phyloP scores from a whole-genome alignment of 2,329 filamentous ascomycete genomes.

The Trichoderma breve region DNA sequence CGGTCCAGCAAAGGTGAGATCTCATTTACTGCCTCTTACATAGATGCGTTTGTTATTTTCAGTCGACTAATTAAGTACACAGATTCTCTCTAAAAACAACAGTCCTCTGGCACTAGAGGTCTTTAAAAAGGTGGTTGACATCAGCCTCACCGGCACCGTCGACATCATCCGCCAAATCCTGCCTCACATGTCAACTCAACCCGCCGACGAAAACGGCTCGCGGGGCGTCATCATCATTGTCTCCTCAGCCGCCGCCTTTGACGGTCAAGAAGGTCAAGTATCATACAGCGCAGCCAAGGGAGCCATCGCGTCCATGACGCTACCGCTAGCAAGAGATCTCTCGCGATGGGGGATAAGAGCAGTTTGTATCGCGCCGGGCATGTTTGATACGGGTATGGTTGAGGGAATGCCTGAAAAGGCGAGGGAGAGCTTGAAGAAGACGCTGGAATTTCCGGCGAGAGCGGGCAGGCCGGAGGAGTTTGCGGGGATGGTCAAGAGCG shows the following conservation, averaged over 20 bases:
- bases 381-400: constrained; percentile 7
- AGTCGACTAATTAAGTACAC: neutral
- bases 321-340: neutral
- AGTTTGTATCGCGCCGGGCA: neutral
- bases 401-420: neutral
- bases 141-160: constrained; percentile 1
- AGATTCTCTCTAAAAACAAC: neutral
- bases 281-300: neutral
- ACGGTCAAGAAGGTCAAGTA: neutral
- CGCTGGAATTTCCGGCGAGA: constrained; percentile 1
- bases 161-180: constrained; percentile 5
- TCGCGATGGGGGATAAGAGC: neutral
- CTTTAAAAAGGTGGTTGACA: constrained; percentile 2
- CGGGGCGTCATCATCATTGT: constrained; percentile 1
- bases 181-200: neutral
- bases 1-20: neutral
- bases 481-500: neutral
- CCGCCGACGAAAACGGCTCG: neutral
- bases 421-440: neutral
- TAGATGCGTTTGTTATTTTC: neutral
- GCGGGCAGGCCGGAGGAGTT: constrained; percentile 11
- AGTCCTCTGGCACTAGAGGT: neutral
- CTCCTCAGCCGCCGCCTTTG: neutral
- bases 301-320: neutral
- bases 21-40: neutral